Base-by-base conservation (phyloP, 2,329 filamentous ascomycete species). In the Rhexocercosporidium sp. region DNA sequence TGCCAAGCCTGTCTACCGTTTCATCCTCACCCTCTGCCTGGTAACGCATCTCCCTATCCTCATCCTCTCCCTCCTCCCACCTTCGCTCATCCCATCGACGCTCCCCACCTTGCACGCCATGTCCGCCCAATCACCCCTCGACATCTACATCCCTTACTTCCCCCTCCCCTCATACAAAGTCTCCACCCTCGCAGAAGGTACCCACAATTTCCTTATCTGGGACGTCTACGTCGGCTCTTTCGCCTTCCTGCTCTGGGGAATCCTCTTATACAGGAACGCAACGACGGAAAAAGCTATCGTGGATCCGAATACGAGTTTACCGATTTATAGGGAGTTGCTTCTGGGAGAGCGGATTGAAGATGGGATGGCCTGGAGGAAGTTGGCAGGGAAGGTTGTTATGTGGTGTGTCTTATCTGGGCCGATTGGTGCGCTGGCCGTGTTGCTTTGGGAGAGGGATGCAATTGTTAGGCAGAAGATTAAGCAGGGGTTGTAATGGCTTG, bases 361-460 rank as follows among this genome's bases (percentile, higher is more conserved):
- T 9, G 54, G 22, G 2, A 62, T 49, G 8, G 46, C 46, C 47
- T 69, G 70, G 67, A 69, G 57, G 56, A 69, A 70, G 16, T 70
- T 81, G 9, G 31, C 77, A 8, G 46, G 76, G 8, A 82, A 83
- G 72, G 73, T 78, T 22, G 70, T 69, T 12, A 16, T 77, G 1
- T 77, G 81, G 73, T 72, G 76, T 16, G 57, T 77, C 27, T 14
- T 83, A 14, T 74, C 78, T 12, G 83, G 84, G 0, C 82, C 83
- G 0, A 77, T 79, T 27, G 83, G 80, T 4, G 79, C 80, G 22
- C 79, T 80, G 8, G 78, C 83, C 7, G 77, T 80, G 51, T 73
- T 84, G 63, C 75, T 86, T 18, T 85, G 84, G 84, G 80, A 82
- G 70, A 79, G 83, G 62, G 84, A 86, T 74, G 81, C 56, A 34